These are phyloP conservation scores for Scheffersomyces illinoinensis DNA, from an alignment of 1,139 yeast genomes.

Conservation along the genomic window DNA sequence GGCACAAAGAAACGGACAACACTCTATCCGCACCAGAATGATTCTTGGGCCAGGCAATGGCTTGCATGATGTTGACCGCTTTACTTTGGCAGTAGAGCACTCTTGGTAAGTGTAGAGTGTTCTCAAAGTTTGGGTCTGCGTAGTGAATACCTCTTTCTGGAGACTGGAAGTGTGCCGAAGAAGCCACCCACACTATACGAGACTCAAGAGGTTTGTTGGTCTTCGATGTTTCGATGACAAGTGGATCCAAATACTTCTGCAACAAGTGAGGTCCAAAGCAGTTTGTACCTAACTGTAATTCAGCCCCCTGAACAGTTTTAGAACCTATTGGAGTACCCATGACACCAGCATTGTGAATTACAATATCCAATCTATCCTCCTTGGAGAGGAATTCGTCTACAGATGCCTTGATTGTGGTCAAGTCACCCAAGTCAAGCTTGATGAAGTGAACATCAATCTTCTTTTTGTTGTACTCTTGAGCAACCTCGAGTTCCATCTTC, in stretches of 20 bases:
- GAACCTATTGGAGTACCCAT: constrained; percentile 36
- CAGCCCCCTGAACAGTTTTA: constrained; percentile 40
- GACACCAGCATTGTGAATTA: constrained; percentile 55
- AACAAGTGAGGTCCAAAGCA: constrained; percentile 51
- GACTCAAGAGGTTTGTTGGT: constrained; percentile 8
- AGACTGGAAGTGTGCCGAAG: constrained; percentile 36
- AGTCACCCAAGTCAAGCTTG: constrained; percentile 44
- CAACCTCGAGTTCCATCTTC: constrained; percentile 11
- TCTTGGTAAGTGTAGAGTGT: constrained; percentile 3
- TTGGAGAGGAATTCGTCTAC: constrained; percentile 27
- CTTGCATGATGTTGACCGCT: constrained; percentile 43
- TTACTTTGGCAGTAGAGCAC: constrained; percentile 48
- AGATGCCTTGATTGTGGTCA: constrained; percentile 43
- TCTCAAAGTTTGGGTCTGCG: constrained; percentile 30
- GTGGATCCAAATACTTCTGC: constrained; percentile 44
- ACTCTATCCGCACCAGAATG: constrained; percentile 29
- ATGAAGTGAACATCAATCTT: constrained; percentile 12
- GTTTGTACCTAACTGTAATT: constrained; percentile 51
- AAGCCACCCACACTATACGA: constrained; percentile 51
- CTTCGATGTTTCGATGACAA: constrained; percentile 33
- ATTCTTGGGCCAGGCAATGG: constrained; percentile 40
- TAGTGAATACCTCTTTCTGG: constrained; percentile 43
- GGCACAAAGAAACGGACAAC: constrained; percentile 43
- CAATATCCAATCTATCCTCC: constrained; percentile 34
- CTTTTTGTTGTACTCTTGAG: constrained; percentile 6